phyloP scores from a whole-genome alignment of 1,139 yeast species.

The Geotrichum histeridarum region DNA sequence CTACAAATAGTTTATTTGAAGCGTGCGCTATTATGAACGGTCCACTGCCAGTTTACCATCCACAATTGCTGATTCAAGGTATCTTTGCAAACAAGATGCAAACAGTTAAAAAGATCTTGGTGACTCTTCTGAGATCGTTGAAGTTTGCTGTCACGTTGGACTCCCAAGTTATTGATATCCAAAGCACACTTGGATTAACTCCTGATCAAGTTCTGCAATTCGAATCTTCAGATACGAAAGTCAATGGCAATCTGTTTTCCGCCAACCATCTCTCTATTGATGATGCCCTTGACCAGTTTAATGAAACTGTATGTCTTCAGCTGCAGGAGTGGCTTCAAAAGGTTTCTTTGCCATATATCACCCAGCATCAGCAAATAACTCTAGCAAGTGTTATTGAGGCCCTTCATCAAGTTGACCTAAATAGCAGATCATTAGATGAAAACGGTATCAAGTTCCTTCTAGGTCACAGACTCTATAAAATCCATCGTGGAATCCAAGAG shows the following conservation, averaged over 20 bases:
- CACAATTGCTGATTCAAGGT: conserved; percentile 78
- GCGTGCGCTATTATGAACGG: conserved; percentile 78
- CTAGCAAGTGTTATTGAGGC: conserved; percentile 65
- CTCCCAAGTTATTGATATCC: conserved; percentile 29
- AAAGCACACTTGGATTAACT: conserved; percentile 25
- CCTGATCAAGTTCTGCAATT: conserved; percentile 16
- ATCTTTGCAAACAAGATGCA: conserved; percentile 58
- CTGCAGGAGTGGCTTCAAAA: conserved; percentile 59
- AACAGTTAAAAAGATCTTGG: conserved; percentile 55
- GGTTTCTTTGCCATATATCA: conserved; percentile 68
- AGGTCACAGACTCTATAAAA: conserved; percentile 64
- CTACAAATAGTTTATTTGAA: conserved; percentile 51
- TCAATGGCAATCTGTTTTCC: conserved; percentile 15
- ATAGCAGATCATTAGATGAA: conserved; percentile 53
- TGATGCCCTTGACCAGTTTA: conserved; percentile 45
- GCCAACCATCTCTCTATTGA: conserved; percentile 24
- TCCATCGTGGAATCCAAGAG: conserved; percentile 47
- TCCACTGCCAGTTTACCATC: conserved; percentile 86
- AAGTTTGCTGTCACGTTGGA: conserved; percentile 44
- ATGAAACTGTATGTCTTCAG: conserved; percentile 44
- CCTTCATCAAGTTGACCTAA: conserved; percentile 49
- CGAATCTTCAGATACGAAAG: conserved; percentile 6
- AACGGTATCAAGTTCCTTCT: conserved; percentile 69
- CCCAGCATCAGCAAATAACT: conserved; percentile 89
- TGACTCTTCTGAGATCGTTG: conserved; percentile 49